phyloP scores from a whole-genome alignment of 768 basidiomycete species.

The Hysterangium stoloniferum region DNA sequence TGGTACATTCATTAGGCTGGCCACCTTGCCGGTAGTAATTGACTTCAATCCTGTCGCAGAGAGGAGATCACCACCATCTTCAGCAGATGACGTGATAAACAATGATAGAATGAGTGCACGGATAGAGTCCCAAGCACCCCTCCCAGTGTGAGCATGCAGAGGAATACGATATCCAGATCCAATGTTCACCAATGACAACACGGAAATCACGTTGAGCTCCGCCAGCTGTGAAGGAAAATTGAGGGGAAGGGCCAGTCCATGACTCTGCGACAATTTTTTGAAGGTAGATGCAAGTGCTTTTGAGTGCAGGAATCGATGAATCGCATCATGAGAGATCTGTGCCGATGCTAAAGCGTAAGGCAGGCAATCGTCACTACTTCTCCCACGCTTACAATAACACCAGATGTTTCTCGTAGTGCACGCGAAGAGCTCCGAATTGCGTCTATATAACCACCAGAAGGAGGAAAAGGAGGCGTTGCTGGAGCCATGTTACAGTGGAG shows the following conservation, averaged over 20 bases:
- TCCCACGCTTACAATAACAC: conserved; percentile 43
- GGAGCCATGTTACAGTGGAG: background rate
- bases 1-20: conserved; percentile 63
- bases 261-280: conserved; percentile 48
- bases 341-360: background rate
- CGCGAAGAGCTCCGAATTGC: conserved; percentile 48
- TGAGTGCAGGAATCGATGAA: conserved; percentile 57
- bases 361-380: background rate
- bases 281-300: conserved; percentile 57
- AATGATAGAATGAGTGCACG: conserved; percentile 64
- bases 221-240: conserved; percentile 64
- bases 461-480: conserved; percentile 29
- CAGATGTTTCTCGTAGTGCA: conserved; percentile 36
- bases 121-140: conserved; percentile 82
- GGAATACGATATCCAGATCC: conserved; percentile 73
- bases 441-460: conserved; percentile 39
- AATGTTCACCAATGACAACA: conserved; percentile 77
- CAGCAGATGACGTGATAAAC: conserved; percentile 56
- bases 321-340: conserved; percentile 50
- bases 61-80: conserved; percentile 47
- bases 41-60: conserved; percentile 58
- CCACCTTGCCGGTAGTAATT: conserved; percentile 49
- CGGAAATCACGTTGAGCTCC: conserved; percentile 76
- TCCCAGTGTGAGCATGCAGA: conserved; percentile 61
- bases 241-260: conserved; percentile 73